Base-by-base conservation (phyloP, 2,329 filamentous ascomycete genomes). In the Xylariaceae sp. region DNA sequence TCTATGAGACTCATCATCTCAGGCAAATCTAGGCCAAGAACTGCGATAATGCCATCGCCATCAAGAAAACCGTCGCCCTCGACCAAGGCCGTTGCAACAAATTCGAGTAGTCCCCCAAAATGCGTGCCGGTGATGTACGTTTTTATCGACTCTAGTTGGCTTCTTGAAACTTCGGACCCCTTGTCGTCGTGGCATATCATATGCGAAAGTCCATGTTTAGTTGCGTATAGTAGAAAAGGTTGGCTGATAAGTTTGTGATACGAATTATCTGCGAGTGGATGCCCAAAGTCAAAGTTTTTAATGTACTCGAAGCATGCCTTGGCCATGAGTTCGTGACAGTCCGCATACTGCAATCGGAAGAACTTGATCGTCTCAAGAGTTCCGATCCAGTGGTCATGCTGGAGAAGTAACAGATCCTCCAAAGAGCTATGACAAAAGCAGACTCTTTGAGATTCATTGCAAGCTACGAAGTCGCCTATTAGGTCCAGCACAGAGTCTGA, bases 351-450 rank as follows among this genome's bases (percentile, higher is more conserved):
- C 6, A 40, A 23, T 19, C 37, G 22, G 37, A 40, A 40, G 16
- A 40, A 40, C 16, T 40, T 12, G n/a, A 40, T 25, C 5, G 4
- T 17, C 32, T 40, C 20, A n/a, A 40, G 37, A 20, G 12, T 29
- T 20, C 37, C 37, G 5, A 12, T 32, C 37, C 37, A 40, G 3
- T 32, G 27, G 4, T 40, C 37, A 11, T 25, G 37, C 32, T 22
- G 37, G 14, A 40, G 37, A n/a, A 40, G 19, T 10, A 40, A 20
- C 27, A 40, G 8, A 7, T 40, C 37, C 25, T 40, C 37, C 6
- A 40, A 25, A 17, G 37, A 40, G 23, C 10, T 29, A 23, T 40
- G 37, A 11, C 37, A 40, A 40, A 40, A 29, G 23, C 25, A 19
- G 12, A 40, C 14, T 11, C 21, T 12, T 6, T 17, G 37, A 29